These are phyloP conservation scores for Hanseniaspora uvarum DNA, from an alignment of 1,139 yeast species.

Conservation along the genomic window DNA sequence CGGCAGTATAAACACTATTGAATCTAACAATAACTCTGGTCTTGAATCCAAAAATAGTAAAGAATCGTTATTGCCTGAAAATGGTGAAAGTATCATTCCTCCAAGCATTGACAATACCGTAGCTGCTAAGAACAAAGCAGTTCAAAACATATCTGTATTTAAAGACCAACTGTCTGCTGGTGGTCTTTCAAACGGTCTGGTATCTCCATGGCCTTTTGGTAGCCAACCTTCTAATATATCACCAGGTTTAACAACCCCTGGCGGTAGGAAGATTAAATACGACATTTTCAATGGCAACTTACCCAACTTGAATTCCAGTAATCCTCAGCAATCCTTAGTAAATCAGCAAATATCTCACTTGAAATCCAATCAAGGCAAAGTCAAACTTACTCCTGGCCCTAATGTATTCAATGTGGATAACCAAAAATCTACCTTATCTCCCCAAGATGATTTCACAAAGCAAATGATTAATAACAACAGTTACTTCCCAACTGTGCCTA, in stretches of 20 bases:
- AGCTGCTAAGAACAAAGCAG: neutral
- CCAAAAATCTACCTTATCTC: constrained; percentile 1
- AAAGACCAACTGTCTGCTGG: constrained; percentile 14
- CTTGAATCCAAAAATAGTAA: neutral
- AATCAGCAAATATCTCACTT: constrained; percentile 3
- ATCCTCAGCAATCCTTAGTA: neutral
- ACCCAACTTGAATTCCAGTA: neutral
- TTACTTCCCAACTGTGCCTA: neutral
- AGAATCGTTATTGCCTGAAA: neutral
- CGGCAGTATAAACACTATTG: too few relatives aligned
- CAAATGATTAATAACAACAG: constrained; percentile 7
- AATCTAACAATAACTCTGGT: neutral
- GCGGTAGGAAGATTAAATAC: constrained; percentile 9
- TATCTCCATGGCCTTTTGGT: constrained; percentile 14
- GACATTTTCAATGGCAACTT: constrained; percentile 3
- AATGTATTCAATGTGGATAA: neutral
- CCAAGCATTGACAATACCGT: constrained; percentile 9
- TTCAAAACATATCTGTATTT: neutral
- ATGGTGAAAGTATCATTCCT: neutral
- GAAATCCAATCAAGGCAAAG: neutral
- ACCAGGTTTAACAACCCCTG: constrained; percentile 13
- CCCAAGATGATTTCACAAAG: constrained; percentile 9
- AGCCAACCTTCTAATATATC: neutral
- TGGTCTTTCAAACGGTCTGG: constrained; percentile 1
- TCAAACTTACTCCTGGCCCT: constrained; percentile 8